Evolutionary conservation across 768 basidiomycete genomes (phyloP), one percentile per base, ranked within the genome.

Genomic region (Tulasnella calospora): DNA sequence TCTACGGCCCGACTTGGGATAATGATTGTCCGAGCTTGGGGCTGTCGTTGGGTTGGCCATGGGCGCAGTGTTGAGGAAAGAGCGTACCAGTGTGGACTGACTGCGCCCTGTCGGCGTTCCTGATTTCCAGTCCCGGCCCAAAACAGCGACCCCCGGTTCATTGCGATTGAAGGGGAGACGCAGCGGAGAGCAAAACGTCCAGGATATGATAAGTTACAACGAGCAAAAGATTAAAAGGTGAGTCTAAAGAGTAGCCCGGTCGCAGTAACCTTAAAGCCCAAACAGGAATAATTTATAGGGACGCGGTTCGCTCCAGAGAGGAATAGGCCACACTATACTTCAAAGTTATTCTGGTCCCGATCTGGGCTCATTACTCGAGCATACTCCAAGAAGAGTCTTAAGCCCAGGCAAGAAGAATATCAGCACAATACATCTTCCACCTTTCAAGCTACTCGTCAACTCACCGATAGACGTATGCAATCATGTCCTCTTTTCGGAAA

Each of bases 401-500:
- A 38, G 40, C 27, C 69, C 46, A 38, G 23, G 74, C 36, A 41
- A 33, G 8, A 70, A 71, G 61, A 70, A 71, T 27, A 70, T 75
- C 36, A 75, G 74, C n/a, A 74, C 23, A 19, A 41, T 17, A 0
- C 8, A 30, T 38, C n/a, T 40, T 47, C 15, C 21, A n/a, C 36
- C 19, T 21, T 6, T 15, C 44, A 76, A 76, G 12, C 23, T 12
- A 40, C 0, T 17, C 47, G 46, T 67, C 23, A 33, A 10, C 87
- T 61, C 78, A 90, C 89, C 90, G 85, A 81, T 88, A 90, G 73
- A 87, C 83, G 81, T 91, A 91, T 2, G 90, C 89, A 7, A 85
- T 85, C 84, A 91, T 82, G 81, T 92, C 91, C 80, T 91, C 89
- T 79, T 83, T 85, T 67, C 90, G 85, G 90, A 90, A 92, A 82